Evolutionary conservation across 2,329 filamentous ascomycete species (phyloP).

Genomic region (Exserohilum rostratum): DNA sequence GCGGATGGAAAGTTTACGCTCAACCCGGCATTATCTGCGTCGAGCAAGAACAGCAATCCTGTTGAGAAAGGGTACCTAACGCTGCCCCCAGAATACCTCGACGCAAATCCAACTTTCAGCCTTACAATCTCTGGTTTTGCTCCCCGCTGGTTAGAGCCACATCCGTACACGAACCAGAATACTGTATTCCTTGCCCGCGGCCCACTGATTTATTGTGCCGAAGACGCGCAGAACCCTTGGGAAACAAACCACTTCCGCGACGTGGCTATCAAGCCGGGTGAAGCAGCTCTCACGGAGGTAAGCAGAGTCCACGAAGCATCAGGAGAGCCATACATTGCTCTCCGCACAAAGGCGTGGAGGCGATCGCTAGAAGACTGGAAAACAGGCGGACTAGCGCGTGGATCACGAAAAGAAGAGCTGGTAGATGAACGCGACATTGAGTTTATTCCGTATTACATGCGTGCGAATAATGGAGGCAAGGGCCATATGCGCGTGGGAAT

Average conservation of each 20-base stretch:
- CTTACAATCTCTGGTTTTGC: constrained; percentile 54
- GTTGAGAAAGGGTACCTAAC: not conserved
- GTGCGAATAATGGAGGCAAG: constrained; percentile 12
- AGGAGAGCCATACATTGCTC: constrained; percentile 11
- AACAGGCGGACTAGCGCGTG: not conserved
- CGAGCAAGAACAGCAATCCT: not conserved
- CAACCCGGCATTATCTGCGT: not conserved
- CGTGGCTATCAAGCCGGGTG: constrained; percentile 5
- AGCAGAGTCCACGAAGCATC: not conserved
- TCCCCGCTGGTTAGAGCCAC: constrained; percentile 58
- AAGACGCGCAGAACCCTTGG: constrained; percentile 15
- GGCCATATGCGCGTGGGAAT: constrained; percentile 17
- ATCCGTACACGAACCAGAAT: constrained; percentile 63
- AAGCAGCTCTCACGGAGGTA: constrained; percentile 3
- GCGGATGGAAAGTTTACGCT: not conserved
- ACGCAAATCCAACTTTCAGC: not conserved
- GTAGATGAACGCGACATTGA: constrained; percentile 6
- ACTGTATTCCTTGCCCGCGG: constrained; percentile 50
- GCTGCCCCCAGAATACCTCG: not conserved
- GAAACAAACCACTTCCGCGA: constrained; percentile 17
- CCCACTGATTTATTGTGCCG: constrained; percentile 14
- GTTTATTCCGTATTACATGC: constrained; percentile 16
- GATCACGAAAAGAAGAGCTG: not conserved
- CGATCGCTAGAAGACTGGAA: constrained; percentile 5
- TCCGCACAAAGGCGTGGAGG: constrained; percentile 5